Evolutionary conservation across 768 basidiomycete species (phyloP).

Genomic region (Collybia nuda): DNA sequence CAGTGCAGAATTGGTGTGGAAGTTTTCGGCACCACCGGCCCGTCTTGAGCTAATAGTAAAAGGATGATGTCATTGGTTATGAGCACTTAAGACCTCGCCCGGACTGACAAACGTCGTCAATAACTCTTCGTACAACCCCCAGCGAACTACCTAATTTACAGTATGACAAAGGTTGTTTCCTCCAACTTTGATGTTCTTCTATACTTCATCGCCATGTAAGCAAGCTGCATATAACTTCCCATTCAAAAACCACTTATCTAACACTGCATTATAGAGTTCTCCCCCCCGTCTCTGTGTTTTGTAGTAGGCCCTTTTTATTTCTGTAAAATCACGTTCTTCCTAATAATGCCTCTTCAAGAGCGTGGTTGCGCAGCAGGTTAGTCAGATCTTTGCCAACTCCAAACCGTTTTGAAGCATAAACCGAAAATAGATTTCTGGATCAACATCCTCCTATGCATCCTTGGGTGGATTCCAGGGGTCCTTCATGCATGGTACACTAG

Average conservation of each 20-base stretch:
- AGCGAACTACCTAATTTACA: neutral
- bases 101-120: no score
- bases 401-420: neutral
- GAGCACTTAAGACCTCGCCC: no score
- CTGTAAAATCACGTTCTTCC: neutral
- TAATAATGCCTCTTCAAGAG: neutral
- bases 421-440: slow-evolving; percentile 30
- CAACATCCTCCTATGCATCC: slow-evolving; percentile 35
- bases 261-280: neutral
- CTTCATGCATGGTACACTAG: slow-evolving; percentile 46
- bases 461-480: slow-evolving; percentile 54
- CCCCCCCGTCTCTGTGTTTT: slow-evolving; percentile 7
- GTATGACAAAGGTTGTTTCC: neutral
- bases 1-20: no score
- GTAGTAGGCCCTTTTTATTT: neutral
- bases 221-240: neutral
- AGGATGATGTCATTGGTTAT: no score
- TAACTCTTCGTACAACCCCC: neutral
- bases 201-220: slow-evolving; percentile 8
- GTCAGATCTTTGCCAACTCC: neutral
- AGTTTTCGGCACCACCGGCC: no score
- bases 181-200: slow-evolving; percentile 2
- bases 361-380: slow-evolving; percentile 11
- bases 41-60: no score
- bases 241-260: no score